A percentile compares a stretch with the other conserved stretches of the same genome.
Evolutionary conservation across 2,329 filamentous ascomycete genomes (phyloP).

Genomic region (Fusarium sp.): DNA sequence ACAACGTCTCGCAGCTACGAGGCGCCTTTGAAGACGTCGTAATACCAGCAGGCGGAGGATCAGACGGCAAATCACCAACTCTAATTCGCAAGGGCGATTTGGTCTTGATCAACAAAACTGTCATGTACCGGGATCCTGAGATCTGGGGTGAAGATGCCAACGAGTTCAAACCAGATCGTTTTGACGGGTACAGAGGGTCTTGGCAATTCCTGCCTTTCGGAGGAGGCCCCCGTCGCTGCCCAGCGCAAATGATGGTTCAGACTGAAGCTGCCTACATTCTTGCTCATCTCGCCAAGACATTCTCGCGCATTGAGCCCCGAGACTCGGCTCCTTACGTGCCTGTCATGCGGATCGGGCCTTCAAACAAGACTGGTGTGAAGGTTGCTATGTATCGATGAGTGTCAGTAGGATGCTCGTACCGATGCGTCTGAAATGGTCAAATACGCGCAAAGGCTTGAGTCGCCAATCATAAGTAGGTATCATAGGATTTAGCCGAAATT

Average conservation of each 20-base stretch:
- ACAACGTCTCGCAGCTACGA: slow-evolving; percentile 1
- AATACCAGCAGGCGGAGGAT: not conserved
- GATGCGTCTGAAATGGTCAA: too few relatives aligned
- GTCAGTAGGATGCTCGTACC: too few relatives aligned
- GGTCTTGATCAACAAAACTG: not conserved
- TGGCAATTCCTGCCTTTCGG: not conserved
- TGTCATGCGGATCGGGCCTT: slow-evolving; percentile 9
- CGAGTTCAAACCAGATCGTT: not conserved
- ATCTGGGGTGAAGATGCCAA: not conserved
- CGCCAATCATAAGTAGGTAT: too few relatives aligned
- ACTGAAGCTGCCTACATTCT: slow-evolving; percentile 6
- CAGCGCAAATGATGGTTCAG: slow-evolving; percentile 11
- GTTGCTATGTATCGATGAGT: not conserved
- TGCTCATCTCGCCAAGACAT: not conserved
- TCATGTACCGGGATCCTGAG: slow-evolving; percentile 4
- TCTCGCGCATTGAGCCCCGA: not conserved
- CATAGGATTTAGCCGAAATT: too few relatives aligned
- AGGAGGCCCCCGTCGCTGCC: not conserved
- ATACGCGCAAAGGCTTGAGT: too few relatives aligned
- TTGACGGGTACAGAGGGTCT: not conserved
- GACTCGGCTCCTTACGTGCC: not conserved
- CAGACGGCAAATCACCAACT: not conserved
- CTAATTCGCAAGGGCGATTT: not conserved
- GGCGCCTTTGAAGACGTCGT: not conserved
- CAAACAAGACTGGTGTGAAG: slow-evolving; percentile 10